Base-by-base conservation (phyloP, 2,329 filamentous ascomycete genomes). In the Beauveria caledonica region DNA sequence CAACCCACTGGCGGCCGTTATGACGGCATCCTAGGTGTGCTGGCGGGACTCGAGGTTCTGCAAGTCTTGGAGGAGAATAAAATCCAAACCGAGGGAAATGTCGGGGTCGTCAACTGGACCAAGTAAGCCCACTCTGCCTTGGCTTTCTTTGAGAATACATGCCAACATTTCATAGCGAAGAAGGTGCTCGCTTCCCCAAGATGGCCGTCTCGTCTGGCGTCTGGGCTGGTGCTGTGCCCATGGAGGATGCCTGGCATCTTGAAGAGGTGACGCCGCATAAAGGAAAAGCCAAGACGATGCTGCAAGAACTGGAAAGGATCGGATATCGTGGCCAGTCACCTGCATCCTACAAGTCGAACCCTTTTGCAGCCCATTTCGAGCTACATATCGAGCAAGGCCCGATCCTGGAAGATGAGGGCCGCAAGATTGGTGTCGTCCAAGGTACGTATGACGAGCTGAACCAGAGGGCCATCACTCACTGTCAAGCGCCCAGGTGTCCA, bases 311-410 rank as follows among this genome's bases (percentile, higher is more conserved):
- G 0, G 77, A 87, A 68, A 80, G 87, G 11, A 90, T 92, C 54
- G 86, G 86, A 65, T 74, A 0, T 88, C 88, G 27, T 64, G 71
- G 0, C 72, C 77, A 1, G 48, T 45, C 11, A 53, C 64, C 5
- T 53, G 62, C 29, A 17, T 64, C 64, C 23, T 51, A 64, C 45
- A 40, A 23, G n/a, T 63, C 67, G 2, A 65, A 65, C 19, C 87
- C 87, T 0, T 84, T 92, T 73, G 86, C 83, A 1, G 89, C 88
- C 1, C 89, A 93, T 71, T 92, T 93, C 67, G 89, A 93, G 71
- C 78, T 94, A 10, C 90, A 94, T 68, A 93, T 93, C 56, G 90
- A 95, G 70, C 91, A 95, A 70, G 89, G 90, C 0, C 89, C 89
- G 0, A 83, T 90, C 40, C 78, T 95, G 1, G 86, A 92, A 53